phyloP scores from a whole-genome alignment of 352 stramenopile genomes.

The Blastocystis sp. region DNA sequence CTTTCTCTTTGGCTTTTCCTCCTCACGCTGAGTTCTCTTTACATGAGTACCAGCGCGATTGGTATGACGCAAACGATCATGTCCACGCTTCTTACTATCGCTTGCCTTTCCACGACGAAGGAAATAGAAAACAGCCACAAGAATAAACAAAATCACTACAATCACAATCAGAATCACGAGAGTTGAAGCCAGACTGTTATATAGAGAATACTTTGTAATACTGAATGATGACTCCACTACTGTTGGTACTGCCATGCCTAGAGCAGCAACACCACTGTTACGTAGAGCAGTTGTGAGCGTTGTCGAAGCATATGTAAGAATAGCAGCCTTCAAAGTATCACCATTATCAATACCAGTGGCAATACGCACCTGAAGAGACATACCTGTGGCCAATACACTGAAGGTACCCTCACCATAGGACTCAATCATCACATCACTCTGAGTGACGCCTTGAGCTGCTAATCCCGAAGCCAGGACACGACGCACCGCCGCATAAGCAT shows the following conservation, averaged over 20 bases:
- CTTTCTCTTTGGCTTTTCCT: neutral
- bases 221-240: constrained; percentile 42
- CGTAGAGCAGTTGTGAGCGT: constrained; percentile 44
- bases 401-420: neutral
- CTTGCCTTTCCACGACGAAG: neutral
- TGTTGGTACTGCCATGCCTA: constrained; percentile 7
- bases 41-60: neutral
- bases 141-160: constrained; percentile 8
- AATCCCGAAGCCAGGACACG: constrained; percentile 24
- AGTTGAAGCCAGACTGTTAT: constrained; percentile 6
- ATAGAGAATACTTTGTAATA: constrained; percentile 43
- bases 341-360: neutral
- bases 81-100: constrained; percentile 12
- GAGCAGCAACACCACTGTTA: neutral
- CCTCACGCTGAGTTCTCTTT: neutral
- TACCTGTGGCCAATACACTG: constrained; percentile 40
- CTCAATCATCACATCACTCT: constrained; percentile 11
- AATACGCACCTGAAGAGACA: neutral
- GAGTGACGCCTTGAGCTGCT: neutral
- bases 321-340: neutral
- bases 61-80: neutral
- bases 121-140: constrained; percentile 41
- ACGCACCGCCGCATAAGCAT: constrained; percentile 40
- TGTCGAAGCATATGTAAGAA: neutral
- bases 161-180: constrained; percentile 34